Percentiles rank a stretch among this genome's conserved stretches.
These are phyloP conservation scores for Rhamnella rubrinervis DNA, from an alignment of 331 rosid species.

Conservation along the genomic window DNA sequence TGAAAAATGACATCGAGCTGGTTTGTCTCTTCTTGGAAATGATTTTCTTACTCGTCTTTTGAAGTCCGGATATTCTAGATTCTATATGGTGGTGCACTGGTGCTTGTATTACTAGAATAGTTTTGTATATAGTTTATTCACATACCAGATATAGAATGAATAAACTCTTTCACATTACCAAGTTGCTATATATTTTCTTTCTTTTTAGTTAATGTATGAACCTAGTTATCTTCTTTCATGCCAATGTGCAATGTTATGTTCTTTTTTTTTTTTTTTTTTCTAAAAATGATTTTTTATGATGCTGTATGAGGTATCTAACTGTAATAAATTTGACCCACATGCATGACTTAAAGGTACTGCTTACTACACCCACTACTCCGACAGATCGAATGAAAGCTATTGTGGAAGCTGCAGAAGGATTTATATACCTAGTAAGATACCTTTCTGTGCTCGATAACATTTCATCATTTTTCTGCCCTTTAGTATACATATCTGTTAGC, in stretches of 20 bases:
- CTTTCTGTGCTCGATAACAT: constrained; percentile 12
- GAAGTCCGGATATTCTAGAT: background rate
- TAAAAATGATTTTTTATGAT: background rate
- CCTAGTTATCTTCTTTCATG: no score
- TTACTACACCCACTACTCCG: constrained; percentile 95
- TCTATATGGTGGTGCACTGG: no score
- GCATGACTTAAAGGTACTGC: constrained; percentile 61
- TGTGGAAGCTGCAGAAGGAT: constrained; percentile 84
- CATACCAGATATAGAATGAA: no score
- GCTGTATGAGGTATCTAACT: constrained; percentile 3
- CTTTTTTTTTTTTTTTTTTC: no score
- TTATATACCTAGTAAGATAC: constrained; percentile 74
- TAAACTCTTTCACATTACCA: no score
- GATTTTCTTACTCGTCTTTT: constrained; percentile 8
- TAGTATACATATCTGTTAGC: background rate
- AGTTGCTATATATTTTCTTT: background rate
- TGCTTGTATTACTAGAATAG: no score
- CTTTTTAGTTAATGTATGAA: background rate
- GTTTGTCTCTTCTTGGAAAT: constrained; percentile 39
- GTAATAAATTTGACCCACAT: constrained; percentile 8
- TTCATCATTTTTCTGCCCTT: constrained; percentile 1
- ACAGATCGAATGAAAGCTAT: constrained; percentile 74
- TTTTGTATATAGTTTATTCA: no score
- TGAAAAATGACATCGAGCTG: constrained; percentile 72
- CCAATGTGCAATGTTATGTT: no score